Evolutionary conservation across 2,329 filamentous ascomycete species (phyloP), one percentile per base, ranked within the genome.

Genomic region (Venturia pyrina): DNA sequence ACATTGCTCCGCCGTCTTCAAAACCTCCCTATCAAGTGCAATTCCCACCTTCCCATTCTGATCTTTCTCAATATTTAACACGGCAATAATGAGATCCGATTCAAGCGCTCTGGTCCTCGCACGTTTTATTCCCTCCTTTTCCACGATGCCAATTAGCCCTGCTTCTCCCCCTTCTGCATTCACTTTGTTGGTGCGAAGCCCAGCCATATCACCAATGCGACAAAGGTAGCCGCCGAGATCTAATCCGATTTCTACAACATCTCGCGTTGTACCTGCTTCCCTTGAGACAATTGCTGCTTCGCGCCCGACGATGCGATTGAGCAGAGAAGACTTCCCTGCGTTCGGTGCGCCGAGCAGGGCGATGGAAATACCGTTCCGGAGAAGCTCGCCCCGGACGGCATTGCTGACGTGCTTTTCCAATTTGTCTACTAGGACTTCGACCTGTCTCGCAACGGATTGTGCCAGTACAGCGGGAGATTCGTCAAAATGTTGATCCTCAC

Each of bases 401-500:
- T 93, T 96, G 63, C 83, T 78, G 69, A 91, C 85, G 76, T 96
- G 90, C 41, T 85, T 75, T 17, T 80, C 78, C 67, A 98, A 87
- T 66, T 87, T 82, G 40, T 75, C 73, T 65, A 86, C 79, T 66
- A 98, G 84, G 0, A 72, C 75, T 1, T 75, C 73, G 2, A 96
- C 84, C 72, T 92, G 86, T 0, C 69, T 70, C 1, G 86, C 83
- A 40, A 97, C 90, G 62, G 87, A 91, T 0, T 73, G 75, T 57
- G 96, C 82, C 28, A 98, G 81, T 65, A 89, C 84, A 0, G 82
- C 78, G 0, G 91, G 89, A 2, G 90, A 88, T 76, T 96, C 92
- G 70, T 98, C 93, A 72, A 99, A 96, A 78, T 98, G 90, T 77
- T 99, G 93, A 72, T 98, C 95, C 75, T 99, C 95, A 0, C 91